A percentile compares a stretch with the other conserved stretches of the same genome.
Evolutionary conservation across 257 asterid genomes (phyloP).

Genomic region (Paulownia fortunei): DNA sequence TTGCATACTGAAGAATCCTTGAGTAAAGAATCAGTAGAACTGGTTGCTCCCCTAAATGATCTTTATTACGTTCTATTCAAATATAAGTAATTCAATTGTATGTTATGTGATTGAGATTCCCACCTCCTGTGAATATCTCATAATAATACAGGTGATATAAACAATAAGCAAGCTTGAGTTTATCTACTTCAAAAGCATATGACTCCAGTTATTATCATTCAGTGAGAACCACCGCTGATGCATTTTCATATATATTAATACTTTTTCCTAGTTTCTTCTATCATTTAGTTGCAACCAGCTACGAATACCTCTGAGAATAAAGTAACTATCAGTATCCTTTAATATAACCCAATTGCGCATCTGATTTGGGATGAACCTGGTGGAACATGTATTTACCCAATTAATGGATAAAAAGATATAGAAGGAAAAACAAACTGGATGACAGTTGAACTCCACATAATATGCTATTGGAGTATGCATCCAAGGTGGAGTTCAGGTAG

Average conservation of each 20-base stretch:
- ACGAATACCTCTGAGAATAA: background rate
- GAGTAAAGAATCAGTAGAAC: background rate
- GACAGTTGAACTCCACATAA: background rate
- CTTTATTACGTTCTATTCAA: background rate
- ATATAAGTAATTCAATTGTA: background rate
- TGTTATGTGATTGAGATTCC: background rate
- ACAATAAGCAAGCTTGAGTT: background rate
- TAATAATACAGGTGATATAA: background rate
- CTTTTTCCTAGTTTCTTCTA: background rate
- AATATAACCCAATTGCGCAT: background rate
- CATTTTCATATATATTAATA: background rate
- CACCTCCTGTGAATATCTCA: background rate
- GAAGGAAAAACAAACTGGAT: too few species aligned
- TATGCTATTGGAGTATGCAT: background rate
- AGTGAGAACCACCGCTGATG: background rate
- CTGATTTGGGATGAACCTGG: background rate
- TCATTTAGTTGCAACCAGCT: slow-evolving; percentile 3
- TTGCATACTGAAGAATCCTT: background rate
- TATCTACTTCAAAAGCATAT: background rate
- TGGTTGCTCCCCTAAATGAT: background rate
- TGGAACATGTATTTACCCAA: background rate
- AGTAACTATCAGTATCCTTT: background rate
- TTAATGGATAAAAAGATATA: background rate
- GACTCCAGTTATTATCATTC: background rate
- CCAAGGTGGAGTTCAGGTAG: background rate